Conservation (phyloP, 768 basidiomycete species). For the Leucogyrophana mollusca region DNA sequence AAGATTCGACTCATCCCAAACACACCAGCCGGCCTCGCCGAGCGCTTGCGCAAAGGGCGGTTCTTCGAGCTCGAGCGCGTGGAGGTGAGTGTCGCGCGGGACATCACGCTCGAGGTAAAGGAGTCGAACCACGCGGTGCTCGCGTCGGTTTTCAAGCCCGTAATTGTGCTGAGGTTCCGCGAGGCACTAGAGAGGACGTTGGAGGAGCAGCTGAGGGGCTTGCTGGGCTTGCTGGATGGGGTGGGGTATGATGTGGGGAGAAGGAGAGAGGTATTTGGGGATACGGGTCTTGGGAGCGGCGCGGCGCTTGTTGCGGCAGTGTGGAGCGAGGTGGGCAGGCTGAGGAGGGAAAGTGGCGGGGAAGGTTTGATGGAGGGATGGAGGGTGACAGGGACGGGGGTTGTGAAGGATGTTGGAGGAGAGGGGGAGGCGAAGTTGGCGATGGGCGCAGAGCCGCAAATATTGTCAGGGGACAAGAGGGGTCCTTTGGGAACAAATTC, state of each 20-base stretch:
- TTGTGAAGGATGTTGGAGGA: constrained; percentile 49
- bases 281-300: constrained; percentile 53
- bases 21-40: constrained; percentile 36
- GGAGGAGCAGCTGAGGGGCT: constrained; percentile 49
- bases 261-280: constrained; percentile 62
- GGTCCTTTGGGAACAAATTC: constrained; percentile 62
- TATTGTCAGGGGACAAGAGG: constrained; percentile 63
- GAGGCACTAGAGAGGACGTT: constrained; percentile 61
- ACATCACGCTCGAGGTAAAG: constrained; percentile 52
- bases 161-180: constrained; percentile 55
- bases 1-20: constrained; percentile 63
- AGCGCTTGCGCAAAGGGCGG: constrained; percentile 44
- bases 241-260: constrained; percentile 58
- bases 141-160: constrained; percentile 59
- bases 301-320: constrained; percentile 54
- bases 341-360: constrained; percentile 39
- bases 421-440: constrained; percentile 44
- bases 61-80: constrained; percentile 62
- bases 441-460: constrained; percentile 73
- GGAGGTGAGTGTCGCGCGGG: constrained; percentile 52
- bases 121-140: constrained; percentile 66
- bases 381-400: constrained; percentile 61
- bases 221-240: constrained; percentile 53
- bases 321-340: constrained; percentile 67
- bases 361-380: constrained; percentile 39